Base-by-base conservation (phyloP, 139 green algal genomes). In the Chlorella sp. region DNA sequence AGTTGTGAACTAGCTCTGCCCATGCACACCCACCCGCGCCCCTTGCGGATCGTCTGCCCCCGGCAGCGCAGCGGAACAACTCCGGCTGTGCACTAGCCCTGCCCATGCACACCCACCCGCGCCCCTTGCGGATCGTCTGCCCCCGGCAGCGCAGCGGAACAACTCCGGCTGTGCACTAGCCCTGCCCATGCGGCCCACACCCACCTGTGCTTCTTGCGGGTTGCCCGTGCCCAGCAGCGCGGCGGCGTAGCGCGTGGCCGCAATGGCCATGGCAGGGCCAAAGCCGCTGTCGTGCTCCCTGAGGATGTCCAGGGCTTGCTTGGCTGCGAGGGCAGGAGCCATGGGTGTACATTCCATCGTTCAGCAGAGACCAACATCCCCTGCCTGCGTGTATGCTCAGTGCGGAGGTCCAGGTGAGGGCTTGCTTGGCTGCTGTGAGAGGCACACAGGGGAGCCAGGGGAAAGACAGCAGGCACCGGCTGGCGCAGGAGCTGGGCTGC, bases 141-240 rank as follows among this genome's bases (percentile, higher is more conserved):
- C 2, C 1, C 9, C 8, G 14, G 78, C 78, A 65, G 16, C 4
- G 58, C 58, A 65, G 8, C 58, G 32, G 8, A 4, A 65, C 56
- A 20, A 17, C 58, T 67, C 6, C n/a, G n/a, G n/a, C n/a, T n/a
- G n/a, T n/a, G n/a, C n/a, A n/a, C n/a, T 11, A 54, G 11, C 8
- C 8, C 46, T 11, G 46, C 62, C 3, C 62, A 73, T 46, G 44
- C 73, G 20, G 14, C 19, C 8, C 1, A 5, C 14, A 24, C 54
- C 40, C 60, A 84, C 64, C 79, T 84, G 79, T 64, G 79, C 79
- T 20, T 84, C 79, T n/a, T 76, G 64, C n/a, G 79, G 43, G 22
- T 60, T 46, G 43, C 64, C 64, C 0, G 32, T 38, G 19, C 44
- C 81, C 40, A 86, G 54, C 19, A 86, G 70, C 40, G 72, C 54